A percentile compares a stretch with the other conserved stretches of the same genome.
phyloP scores from a whole-genome alignment of 305 asterid genomes.

The Fraxinus dipetala region DNA sequence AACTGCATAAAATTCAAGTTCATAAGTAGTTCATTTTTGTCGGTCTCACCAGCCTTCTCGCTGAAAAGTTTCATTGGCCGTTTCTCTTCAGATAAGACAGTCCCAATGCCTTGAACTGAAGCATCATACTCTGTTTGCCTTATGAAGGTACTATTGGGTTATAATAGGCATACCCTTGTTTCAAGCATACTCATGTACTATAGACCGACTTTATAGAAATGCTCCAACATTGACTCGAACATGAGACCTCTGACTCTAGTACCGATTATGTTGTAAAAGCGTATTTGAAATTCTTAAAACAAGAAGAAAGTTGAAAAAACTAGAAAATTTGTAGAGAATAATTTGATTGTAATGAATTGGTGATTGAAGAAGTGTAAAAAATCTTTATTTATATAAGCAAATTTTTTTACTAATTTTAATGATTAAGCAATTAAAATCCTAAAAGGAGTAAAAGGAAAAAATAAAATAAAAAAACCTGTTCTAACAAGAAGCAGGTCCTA shows the following conservation, averaged over 20 bases:
- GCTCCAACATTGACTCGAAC: neutral
- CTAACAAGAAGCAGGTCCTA: neutral
- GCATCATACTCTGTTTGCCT: neutral
- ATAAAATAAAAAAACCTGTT: neutral
- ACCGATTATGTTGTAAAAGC: neutral
- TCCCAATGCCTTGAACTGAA: neutral
- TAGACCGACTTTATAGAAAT: neutral
- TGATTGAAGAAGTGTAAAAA: neutral
- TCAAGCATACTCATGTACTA: neutral
- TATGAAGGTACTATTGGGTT: neutral
- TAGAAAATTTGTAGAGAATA: neutral
- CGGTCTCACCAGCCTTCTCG: neutral
- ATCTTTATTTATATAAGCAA: neutral
- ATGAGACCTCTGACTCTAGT: neutral
- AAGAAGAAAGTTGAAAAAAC: neutral
- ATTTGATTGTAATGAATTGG: neutral
- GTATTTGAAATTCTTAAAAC: neutral
- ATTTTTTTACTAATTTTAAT: neutral
- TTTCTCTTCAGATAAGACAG: neutral
- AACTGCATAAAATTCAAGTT: neutral
- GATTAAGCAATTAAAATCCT: neutral
- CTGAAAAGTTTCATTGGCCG: neutral
- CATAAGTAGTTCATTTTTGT: neutral
- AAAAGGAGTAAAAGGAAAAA: neutral
- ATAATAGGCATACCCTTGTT: neutral